Evolutionary conservation across 345 rosid species (phyloP).

Genomic region (Luvunga scandens): DNA sequence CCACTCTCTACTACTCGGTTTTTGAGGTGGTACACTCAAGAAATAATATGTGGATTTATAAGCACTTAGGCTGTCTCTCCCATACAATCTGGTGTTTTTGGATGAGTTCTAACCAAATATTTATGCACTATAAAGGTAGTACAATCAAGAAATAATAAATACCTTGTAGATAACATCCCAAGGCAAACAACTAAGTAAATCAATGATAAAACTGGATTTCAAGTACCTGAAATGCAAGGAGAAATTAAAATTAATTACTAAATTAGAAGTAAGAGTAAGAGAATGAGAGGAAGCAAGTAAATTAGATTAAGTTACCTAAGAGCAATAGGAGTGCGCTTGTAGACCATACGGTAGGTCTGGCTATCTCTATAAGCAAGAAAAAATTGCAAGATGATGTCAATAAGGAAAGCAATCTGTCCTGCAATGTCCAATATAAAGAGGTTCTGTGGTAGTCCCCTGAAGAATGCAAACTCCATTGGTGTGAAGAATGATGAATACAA

Average conservation of each 20-base stretch:
- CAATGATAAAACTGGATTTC: slow-evolving; percentile 66
- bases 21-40: no score
- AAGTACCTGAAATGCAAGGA: slow-evolving; percentile 49
- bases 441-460: slow-evolving; percentile 66
- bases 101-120: neutral
- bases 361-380: slow-evolving; percentile 63
- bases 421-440: slow-evolving; percentile 69
- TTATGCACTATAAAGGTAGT: neutral
- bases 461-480: slow-evolving; percentile 89
- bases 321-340: slow-evolving; percentile 54
- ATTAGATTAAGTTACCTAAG: slow-evolving; percentile 37
- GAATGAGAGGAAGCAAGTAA: neutral
- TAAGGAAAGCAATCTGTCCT: slow-evolving; percentile 73
- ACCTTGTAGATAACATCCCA: slow-evolving; percentile 88
- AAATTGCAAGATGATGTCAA: slow-evolving; percentile 66
- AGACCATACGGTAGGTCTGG: slow-evolving; percentile 55
- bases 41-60: no score
- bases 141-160: neutral
- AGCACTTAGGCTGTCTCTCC: no score
- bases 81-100: no score
- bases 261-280: neutral
- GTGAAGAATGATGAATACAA: slow-evolving; percentile 81
- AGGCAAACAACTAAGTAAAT: slow-evolving; percentile 72
- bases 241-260: neutral
- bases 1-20: no score